These are phyloP conservation scores for Strobilomyces confusus DNA, from an alignment of 768 basidiomycete genomes.

Conservation along the genomic window DNA sequence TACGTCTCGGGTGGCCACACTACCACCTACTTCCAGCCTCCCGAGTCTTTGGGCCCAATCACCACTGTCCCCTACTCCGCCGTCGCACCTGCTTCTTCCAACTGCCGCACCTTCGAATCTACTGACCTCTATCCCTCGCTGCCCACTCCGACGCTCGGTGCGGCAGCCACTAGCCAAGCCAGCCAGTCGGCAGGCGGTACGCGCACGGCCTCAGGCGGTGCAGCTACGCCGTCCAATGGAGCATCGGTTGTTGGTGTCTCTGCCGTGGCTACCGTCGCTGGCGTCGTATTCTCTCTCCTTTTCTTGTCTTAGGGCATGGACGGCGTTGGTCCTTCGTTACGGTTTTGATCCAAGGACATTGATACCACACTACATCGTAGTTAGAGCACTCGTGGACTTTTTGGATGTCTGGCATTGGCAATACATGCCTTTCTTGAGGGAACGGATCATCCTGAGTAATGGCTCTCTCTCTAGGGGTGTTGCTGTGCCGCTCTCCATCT, in stretches of 20 bases:
- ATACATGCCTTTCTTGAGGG: too few relatives aligned
- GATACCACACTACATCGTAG: background rate
- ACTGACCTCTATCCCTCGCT: conserved; percentile 32
- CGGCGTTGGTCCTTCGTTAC: background rate
- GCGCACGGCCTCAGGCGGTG: conserved; percentile 13
- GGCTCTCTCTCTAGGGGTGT: conserved; percentile 13
- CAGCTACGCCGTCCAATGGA: conserved; percentile 12
- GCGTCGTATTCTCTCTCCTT: conserved; percentile 32
- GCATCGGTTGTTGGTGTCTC: conserved; percentile 28
- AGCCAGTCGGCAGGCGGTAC: conserved; percentile 8
- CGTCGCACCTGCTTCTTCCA: conserved; percentile 37
- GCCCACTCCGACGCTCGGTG: conserved; percentile 11
- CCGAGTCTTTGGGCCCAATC: conserved; percentile 45
- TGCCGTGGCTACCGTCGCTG: conserved; percentile 26
- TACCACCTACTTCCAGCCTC: conserved; percentile 44
- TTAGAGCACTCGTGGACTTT: background rate
- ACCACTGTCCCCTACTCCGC: conserved; percentile 42
- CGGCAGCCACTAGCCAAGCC: background rate
- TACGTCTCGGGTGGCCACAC: conserved; percentile 39
- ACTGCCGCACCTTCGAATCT: conserved; percentile 39
- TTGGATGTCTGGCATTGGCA: background rate
- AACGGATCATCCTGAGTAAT: too few relatives aligned
- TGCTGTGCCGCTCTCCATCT: conserved; percentile 10
- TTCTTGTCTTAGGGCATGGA: conserved; percentile 29
- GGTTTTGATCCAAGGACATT: background rate